These are phyloP conservation scores for Suillus fuscotomentosus DNA, from an alignment of 768 basidiomycete genomes.

Conservation along the genomic window DNA sequence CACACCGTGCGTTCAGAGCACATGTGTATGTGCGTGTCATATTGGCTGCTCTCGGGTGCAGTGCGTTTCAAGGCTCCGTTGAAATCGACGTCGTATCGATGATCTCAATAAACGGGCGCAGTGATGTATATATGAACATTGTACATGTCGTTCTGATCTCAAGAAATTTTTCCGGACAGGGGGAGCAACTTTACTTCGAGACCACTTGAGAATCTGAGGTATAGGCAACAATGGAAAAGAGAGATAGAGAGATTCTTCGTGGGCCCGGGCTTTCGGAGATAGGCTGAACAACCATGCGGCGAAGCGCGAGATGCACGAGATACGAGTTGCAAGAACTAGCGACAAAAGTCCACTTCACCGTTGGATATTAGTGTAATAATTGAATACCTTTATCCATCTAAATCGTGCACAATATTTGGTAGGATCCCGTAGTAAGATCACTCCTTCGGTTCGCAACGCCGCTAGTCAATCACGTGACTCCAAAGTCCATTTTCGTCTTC, in stretches of 20 bases:
- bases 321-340: conserved; percentile 41
- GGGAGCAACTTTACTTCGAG: conserved; percentile 50
- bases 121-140: conserved; percentile 38
- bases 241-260: conserved; percentile 46
- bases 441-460: not conserved
- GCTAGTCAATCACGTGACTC: conserved; percentile 27
- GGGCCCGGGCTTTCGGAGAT: conserved; percentile 56
- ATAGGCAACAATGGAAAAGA: conserved; percentile 4
- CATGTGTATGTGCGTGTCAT: conserved; percentile 50
- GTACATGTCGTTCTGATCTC: not conserved
- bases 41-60: conserved; percentile 65
- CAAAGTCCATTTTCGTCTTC: conserved; percentile 17
- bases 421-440: not conserved
- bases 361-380: not conserved
- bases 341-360: not conserved
- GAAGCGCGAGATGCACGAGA: conserved; percentile 43
- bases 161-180: conserved; percentile 50
- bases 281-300: conserved; percentile 75
- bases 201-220: conserved; percentile 38
- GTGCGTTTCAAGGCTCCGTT: conserved; percentile 63
- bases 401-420: not conserved
- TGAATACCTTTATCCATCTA: not conserved
- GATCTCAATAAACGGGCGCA: conserved; percentile 13
- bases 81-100: not conserved
- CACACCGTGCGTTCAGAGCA: conserved; percentile 70